Evolutionary conservation across 345 rosid genomes (phyloP).

Genomic region (Eucalyptus sp.): DNA sequence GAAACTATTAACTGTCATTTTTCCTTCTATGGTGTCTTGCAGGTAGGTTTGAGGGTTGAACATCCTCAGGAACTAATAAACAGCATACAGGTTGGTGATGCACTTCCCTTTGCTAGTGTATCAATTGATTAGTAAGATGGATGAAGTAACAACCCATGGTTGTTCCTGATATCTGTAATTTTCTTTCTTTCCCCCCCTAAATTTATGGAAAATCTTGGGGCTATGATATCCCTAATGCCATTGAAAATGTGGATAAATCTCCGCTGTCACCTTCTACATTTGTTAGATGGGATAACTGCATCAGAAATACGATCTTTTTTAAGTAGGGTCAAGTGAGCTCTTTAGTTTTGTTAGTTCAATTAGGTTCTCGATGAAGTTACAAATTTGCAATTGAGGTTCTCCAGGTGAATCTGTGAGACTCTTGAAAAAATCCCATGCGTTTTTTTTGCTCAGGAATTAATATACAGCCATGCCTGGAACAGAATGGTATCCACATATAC

Average conservation of each 20-base stretch:
- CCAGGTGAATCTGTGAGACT: not conserved
- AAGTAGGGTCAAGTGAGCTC: not conserved
- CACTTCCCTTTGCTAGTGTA: not conserved
- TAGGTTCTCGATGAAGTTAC: not conserved
- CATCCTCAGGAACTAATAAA: constrained; percentile 96
- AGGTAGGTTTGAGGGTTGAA: constrained; percentile 95
- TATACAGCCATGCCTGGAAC: not conserved
- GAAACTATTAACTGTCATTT: not conserved
- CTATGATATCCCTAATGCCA: not conserved
- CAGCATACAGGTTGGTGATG: constrained; percentile 52
- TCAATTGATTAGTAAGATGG: not conserved
- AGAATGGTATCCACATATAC: not conserved
- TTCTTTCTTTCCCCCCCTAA: not conserved
- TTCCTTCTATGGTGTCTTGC: not conserved
- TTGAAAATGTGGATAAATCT: not conserved
- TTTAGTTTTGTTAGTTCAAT: not conserved
- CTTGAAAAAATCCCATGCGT: not conserved
- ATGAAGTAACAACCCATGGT: not conserved
- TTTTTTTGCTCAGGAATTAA: not conserved
- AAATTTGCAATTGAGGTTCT: not conserved
- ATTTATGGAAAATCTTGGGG: not conserved
- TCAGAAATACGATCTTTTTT: not conserved
- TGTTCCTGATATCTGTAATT: not conserved
- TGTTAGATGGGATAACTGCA: not conserved
- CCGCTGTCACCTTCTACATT: not conserved